Conservation (phyloP, 805 yeast genomes). For the Hanseniaspora valbyensis region DNA sequence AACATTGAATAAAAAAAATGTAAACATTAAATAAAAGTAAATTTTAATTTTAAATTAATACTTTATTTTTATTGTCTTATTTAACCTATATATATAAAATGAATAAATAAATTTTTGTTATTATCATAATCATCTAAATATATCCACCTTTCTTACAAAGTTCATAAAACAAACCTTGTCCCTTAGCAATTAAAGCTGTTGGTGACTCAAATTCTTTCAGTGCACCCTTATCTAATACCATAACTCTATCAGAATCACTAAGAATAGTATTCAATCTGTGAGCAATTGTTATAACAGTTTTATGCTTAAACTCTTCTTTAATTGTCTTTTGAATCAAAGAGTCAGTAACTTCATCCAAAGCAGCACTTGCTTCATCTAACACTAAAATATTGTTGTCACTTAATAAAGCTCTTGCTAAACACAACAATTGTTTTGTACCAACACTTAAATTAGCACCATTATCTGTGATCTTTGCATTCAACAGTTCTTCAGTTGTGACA, state of each 20-base stretch:
- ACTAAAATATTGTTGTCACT: conserved; percentile 64
- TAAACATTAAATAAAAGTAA: neutral
- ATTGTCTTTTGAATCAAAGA: conserved; percentile 65
- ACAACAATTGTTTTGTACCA: conserved; percentile 63
- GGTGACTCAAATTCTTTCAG: conserved; percentile 56
- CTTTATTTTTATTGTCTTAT: no score
- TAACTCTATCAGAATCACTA: conserved; percentile 50
- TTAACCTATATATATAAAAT: no score
- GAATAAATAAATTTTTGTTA: no score
- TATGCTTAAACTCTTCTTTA: conserved; percentile 49
- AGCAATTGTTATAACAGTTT: conserved; percentile 79
- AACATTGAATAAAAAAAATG: neutral
- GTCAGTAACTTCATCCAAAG: conserved; percentile 81
- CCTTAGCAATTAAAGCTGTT: conserved; percentile 34
- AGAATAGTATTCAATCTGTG: conserved; percentile 69
- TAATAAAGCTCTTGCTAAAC: conserved; percentile 73
- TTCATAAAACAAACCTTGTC: conserved; percentile 40
- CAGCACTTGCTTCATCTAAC: conserved; percentile 72
- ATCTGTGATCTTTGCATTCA: conserved; percentile 46
- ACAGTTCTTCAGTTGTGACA: conserved; percentile 20
- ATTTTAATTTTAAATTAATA: no score
- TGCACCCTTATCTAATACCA: conserved; percentile 60
- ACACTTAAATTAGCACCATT: conserved; percentile 56
- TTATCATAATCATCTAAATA: neutral
- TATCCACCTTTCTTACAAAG: conserved; percentile 34